Base-by-base conservation (phyloP, 768 basidiomycete genomes). In the Suillus clintonianus region DNA sequence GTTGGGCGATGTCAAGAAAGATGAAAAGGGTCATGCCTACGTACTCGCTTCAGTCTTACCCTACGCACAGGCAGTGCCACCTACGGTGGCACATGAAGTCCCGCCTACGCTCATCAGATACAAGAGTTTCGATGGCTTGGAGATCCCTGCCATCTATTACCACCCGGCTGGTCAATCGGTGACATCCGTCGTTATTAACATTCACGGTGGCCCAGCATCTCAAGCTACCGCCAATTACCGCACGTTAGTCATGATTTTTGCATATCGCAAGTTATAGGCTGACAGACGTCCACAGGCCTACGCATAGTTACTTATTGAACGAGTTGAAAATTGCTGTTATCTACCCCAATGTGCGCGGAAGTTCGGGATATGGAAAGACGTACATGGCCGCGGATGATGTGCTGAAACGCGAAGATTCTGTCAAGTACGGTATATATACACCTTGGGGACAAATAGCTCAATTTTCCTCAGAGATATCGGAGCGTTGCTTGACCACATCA, bases 261-360 rank as follows among this genome's bases (percentile, higher is more conserved):
- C 24, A 0, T 59, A 15, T 22, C 27, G 1, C 17, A 34, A 22
- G 3, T 27, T 51, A 14, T 48, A 37, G 17, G 32, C 17, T 17
- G 43, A 45, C 48, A 19, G 17, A 36, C 55, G 32, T 53, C 7
- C 39, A 41, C 65, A 74, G 75, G 24, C 68, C 73, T 19, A 78
- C 75, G 5, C 78, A 81, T 54, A 76, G 74, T 37, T 82, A 82
- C 64, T 67, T 81, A n/a, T 59, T 82, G 30, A 81, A 79, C 56
- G 80, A 82, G 57, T 65, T 82, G 41, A 75, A 73, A 19, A 74
- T 78, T 30, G 81, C 79, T 0, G 63, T 82, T 39, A 74, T 82
- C 37, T 80, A 79, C 62, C 80, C 80, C 17, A 81, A 81, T 51
- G 81, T 81, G 24, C 70, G 80, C 51, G 81, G 80, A 45, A 82